Evolutionary conservation across 371 early-diverging fungal genomes (phyloP), one percentile per base, ranked within the genome.

Genomic region (Cokeromyces recurvatus): DNA sequence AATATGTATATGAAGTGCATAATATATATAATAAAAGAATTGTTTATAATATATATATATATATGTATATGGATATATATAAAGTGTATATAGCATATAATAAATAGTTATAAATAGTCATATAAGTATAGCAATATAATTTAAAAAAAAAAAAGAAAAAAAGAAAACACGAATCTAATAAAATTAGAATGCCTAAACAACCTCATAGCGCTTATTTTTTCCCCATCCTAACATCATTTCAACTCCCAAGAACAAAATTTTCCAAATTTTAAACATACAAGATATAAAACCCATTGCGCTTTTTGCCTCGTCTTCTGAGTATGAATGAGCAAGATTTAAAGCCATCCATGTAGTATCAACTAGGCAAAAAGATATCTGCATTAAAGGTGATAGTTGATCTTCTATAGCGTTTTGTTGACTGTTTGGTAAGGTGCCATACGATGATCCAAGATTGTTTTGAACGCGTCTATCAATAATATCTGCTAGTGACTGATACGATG

Each of bases 401-500:
- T 35, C 16, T 17, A 37, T 41, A 0, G 54, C 38, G 7, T 47
- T 39, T 8, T 23, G 19, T 20, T 48, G 38, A 2, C 35, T n/a
- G 4, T 44, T 43, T 17, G 45, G 16, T 19, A 58, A 16, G 0
- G 59, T 53, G 4, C 59, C 59, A 34, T 59, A 59, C 10, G 56
- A 55, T 0, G 8, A 16, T 15, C 15, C 23, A 6, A 22, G 39
- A 25, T 34, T 32, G 21, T 32, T 20, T 34, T 52, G 35, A 12
- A 40, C 53, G 25, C 50, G 46, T 9, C n/a, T 23, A 32, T 32
- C 20, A 38, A 68, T 44, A 23, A 68, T 68, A 29, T 69, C 69
- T 8, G 69, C 55, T 17, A 69, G 48, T 2, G 69, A 69, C 40
- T 65, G 66, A 32, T 69, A 69, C 2, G 57, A 62, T 8, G 5